phyloP scores from a whole-genome alignment of 148 eudicot genomes.

The Amaranthus palmeri region DNA sequence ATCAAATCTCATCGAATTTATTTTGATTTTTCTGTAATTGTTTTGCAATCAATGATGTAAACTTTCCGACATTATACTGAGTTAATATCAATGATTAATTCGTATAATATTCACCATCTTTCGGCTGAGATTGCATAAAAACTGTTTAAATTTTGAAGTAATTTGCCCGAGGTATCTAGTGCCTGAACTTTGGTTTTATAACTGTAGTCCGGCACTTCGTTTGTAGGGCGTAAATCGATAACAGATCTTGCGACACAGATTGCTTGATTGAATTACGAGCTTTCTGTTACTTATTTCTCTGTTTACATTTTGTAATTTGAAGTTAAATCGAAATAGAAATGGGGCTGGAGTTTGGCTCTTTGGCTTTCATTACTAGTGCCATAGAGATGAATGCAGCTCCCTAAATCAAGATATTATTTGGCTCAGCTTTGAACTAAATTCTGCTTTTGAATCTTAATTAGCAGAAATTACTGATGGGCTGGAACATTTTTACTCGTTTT shows the following conservation, averaged over 20 bases:
- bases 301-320: conserved; percentile 10
- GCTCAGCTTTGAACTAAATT: not conserved
- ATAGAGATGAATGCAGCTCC: conserved; percentile 35
- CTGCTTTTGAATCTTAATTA: conserved; percentile 5
- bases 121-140: conserved; percentile 36
- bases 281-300: conserved; percentile 32
- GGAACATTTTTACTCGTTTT: conserved; percentile 6
- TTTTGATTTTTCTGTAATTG: conserved; percentile 7
- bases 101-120: conserved; percentile 27
- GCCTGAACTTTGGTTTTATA: conserved; percentile 12
- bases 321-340: not conserved
- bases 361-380: conserved; percentile 20
- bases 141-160: not conserved
- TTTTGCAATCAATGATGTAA: conserved; percentile 30
- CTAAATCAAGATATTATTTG: not conserved
- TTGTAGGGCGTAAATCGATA: conserved; percentile 22
- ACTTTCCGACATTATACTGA: conserved; percentile 20
- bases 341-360: conserved; percentile 38
- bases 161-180: conserved; percentile 33
- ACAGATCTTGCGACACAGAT: conserved; percentile 36
- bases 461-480: conserved; percentile 7
- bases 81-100: conserved; percentile 21
- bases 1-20: not conserved
- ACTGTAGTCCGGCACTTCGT: conserved; percentile 27
- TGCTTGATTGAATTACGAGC: conserved; percentile 14